phyloP scores from a whole-genome alignment of 1,284 basidiomycete genomes.

The Ceratobasidium sp. region DNA sequence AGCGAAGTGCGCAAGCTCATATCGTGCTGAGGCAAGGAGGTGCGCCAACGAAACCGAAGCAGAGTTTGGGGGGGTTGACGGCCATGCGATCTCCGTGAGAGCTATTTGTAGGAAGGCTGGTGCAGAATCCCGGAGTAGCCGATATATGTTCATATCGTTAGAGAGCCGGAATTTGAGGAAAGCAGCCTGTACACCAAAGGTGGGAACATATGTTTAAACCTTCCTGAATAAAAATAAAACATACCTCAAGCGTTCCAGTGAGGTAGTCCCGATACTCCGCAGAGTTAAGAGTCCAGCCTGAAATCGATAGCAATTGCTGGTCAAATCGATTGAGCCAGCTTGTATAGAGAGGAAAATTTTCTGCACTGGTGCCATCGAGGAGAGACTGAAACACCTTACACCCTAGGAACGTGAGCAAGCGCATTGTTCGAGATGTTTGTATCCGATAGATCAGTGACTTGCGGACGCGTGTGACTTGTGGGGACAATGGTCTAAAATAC shows the following conservation, averaged over 20 bases:
- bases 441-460: background rate
- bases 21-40: background rate
- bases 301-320: background rate
- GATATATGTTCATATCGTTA: background rate
- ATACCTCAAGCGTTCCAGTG: conserved; percentile 14
- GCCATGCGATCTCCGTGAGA: background rate
- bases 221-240: background rate
- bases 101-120: conserved; percentile 10
- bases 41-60: background rate
- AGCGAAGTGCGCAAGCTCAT: conserved; percentile 11
- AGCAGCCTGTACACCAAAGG: background rate
- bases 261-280: background rate
- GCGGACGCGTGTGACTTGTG: background rate
- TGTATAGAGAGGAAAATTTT: background rate
- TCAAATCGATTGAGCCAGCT: conserved; percentile 13
- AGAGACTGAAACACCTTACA: background rate
- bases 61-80: background rate
- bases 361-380: background rate
- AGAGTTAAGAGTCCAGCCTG: background rate
- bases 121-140: background rate
- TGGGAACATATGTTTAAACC: background rate
- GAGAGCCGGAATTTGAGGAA: conserved; percentile 1
- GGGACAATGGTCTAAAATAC: conserved; percentile 5
- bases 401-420: background rate
- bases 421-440: background rate